Percentiles rank a stretch among this genome's conserved stretches.
Conservation (phyloP, 2,329 filamentous ascomycete species). For the Clonostachys byssicola region DNA sequence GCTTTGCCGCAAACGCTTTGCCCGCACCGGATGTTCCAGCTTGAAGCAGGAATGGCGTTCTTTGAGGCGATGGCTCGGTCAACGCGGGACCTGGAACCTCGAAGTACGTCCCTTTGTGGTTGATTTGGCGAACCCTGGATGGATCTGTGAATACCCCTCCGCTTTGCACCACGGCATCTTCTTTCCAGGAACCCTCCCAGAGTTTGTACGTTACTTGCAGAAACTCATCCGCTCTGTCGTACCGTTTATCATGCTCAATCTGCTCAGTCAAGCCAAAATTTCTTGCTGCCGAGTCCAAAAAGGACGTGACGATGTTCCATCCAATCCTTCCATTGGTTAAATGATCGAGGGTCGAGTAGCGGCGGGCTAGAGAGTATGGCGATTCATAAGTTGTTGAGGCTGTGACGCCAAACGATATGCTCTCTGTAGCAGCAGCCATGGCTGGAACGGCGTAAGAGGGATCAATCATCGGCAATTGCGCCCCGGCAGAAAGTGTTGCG, state of each 20-base stretch:
- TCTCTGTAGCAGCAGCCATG: conserved; percentile 39
- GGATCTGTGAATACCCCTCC: conserved; percentile 23
- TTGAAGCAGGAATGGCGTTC: conserved; percentile 41
- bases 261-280: conserved; percentile 57
- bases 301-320: conserved; percentile 60
- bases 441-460: conserved; percentile 30
- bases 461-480: conserved; percentile 37
- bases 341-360: conserved; percentile 27
- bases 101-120: conserved; percentile 18
- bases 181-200: conserved; percentile 31
- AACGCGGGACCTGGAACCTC: conserved; percentile 33
- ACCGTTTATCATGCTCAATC: conserved; percentile 43
- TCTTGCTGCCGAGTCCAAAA: conserved; percentile 61
- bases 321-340: conserved; percentile 36
- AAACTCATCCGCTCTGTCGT: conserved; percentile 57
- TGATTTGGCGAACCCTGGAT: conserved; percentile 23
- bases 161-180: conserved; percentile 15
- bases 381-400: conserved; percentile 27
- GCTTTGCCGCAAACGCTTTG: conserved; percentile 29
- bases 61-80: conserved; percentile 36
- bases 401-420: conserved; percentile 29
- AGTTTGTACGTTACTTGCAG: conserved; percentile 56
- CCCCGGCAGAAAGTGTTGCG: conserved; percentile 22
- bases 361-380: conserved; percentile 23
- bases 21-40: conserved; percentile 39